Percentiles rank a stretch among this genome's conserved stretches.
phyloP scores from a whole-genome alignment of 164 flowering plant genomes.

The Litsea cubeba region DNA sequence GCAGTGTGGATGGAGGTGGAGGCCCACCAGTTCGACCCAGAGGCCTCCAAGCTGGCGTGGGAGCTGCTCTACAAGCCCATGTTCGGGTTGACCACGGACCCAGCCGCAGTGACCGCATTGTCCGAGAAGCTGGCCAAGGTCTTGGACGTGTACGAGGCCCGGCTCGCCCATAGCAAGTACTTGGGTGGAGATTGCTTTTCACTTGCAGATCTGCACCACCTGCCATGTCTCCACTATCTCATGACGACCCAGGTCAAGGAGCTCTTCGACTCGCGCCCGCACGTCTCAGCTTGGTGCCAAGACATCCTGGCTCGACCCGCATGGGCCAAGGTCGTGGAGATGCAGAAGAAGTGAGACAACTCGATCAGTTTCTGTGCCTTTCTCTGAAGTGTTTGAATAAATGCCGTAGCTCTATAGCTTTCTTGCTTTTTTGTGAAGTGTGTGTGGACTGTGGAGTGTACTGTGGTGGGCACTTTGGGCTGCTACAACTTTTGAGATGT shows the following conservation, averaged over 20 bases:
- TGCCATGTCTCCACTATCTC: slow-evolving; percentile 38
- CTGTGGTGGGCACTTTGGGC: too few species aligned
- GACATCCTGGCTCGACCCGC: slow-evolving; percentile 38
- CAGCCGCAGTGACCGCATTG: slow-evolving; percentile 23
- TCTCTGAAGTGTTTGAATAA: background rate
- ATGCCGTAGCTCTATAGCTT: background rate
- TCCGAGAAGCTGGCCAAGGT: slow-evolving; percentile 46
- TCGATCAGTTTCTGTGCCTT: background rate
- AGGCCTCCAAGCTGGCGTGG: slow-evolving; percentile 31
- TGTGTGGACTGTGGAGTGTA: too few species aligned
- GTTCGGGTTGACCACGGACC: slow-evolving; percentile 33
- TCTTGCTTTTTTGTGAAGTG: background rate
- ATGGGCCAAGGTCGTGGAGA: slow-evolving; percentile 21
- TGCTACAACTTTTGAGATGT: too few species aligned
- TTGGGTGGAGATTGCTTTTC: slow-evolving; percentile 52
- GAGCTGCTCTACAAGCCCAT: slow-evolving; percentile 35
- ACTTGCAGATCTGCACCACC: slow-evolving; percentile 55
- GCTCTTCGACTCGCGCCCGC: slow-evolving; percentile 35
- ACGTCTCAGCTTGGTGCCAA: slow-evolving; percentile 64
- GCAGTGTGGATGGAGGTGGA: slow-evolving; percentile 63
- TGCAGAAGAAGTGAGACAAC: slow-evolving; percentile 1
- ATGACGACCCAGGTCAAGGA: slow-evolving; percentile 42
- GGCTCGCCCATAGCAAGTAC: slow-evolving; percentile 41
- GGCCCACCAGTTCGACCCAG: slow-evolving; percentile 46
- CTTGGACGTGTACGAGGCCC: slow-evolving; percentile 55